phyloP scores from a whole-genome alignment of 2,329 filamentous ascomycete genomes.

The Penicillium verrucosum region DNA sequence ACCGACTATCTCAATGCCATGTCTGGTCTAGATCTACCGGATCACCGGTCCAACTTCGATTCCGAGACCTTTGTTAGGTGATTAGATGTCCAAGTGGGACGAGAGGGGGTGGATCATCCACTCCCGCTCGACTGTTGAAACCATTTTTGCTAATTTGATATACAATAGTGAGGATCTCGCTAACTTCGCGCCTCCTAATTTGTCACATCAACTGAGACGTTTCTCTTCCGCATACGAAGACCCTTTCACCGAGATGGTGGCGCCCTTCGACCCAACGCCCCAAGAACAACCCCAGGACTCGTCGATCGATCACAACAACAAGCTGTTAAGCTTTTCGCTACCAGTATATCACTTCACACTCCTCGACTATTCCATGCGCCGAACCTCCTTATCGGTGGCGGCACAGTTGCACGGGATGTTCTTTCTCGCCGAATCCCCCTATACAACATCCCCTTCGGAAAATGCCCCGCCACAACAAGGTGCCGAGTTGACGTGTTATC shows the following conservation, averaged over 20 bases:
- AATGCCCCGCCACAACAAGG: slow-evolving; percentile 54
- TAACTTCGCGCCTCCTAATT: slow-evolving; percentile 44
- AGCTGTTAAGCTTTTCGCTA: slow-evolving; percentile 71
- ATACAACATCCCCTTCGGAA: slow-evolving; percentile 54
- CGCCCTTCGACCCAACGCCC: slow-evolving; percentile 42
- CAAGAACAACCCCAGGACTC: slow-evolving; percentile 53
- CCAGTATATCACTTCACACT: slow-evolving; percentile 60
- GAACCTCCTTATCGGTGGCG: slow-evolving; percentile 55
- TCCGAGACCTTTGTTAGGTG: slow-evolving; percentile 61
- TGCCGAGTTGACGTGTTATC: slow-evolving; percentile 85
- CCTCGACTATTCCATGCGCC: slow-evolving; percentile 57
- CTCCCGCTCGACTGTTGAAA: neutral
- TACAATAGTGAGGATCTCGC: slow-evolving; percentile 52
- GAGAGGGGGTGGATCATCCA: slow-evolving; percentile 8
- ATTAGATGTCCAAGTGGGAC: slow-evolving; percentile 11
- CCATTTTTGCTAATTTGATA: neutral
- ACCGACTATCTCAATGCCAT: slow-evolving; percentile 49
- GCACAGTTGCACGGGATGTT: slow-evolving; percentile 68
- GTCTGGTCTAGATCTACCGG: slow-evolving; percentile 53
- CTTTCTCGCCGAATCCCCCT: slow-evolving; percentile 64
- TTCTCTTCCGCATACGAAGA: slow-evolving; percentile 50
- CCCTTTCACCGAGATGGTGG: slow-evolving; percentile 51
- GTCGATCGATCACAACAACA: slow-evolving; percentile 63
- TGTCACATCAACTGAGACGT: slow-evolving; percentile 45
- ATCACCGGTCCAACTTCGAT: slow-evolving; percentile 60